Percentiles rank a stretch among this genome's conserved stretches.
Evolutionary conservation across 768 basidiomycete genomes (phyloP).

Genomic region (Tricholoma sp.): DNA sequence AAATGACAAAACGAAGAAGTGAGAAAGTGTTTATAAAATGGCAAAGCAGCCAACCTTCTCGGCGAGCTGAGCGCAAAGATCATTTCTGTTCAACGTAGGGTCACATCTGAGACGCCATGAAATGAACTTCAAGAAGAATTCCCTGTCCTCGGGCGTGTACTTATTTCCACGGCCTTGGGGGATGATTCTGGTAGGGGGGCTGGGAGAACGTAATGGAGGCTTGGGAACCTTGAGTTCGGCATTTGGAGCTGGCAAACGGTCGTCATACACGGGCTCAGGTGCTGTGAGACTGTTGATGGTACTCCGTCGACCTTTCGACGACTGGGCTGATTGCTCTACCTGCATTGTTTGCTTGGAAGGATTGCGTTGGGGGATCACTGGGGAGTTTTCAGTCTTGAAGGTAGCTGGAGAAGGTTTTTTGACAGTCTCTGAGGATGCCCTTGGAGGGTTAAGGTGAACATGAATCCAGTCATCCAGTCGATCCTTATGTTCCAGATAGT

Average conservation of each 20-base stretch:
- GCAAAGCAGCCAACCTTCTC: constrained; percentile 40
- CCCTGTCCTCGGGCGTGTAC: constrained; percentile 62
- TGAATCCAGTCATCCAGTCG: constrained; percentile 48
- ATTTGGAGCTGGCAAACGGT: constrained; percentile 55
- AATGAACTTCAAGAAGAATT: constrained; percentile 63
- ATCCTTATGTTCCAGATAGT: constrained; percentile 65
- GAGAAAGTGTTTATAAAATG: background rate
- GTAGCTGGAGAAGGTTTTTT: constrained; percentile 37
- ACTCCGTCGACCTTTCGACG: constrained; percentile 30
- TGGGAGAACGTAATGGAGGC: constrained; percentile 66
- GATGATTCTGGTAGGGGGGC: constrained; percentile 51
- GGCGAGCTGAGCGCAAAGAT: constrained; percentile 50
- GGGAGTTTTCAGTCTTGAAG: constrained; percentile 31
- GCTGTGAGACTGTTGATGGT: constrained; percentile 62
- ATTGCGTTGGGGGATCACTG: constrained; percentile 18
- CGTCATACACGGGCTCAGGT: constrained; percentile 40
- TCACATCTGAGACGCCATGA: constrained; percentile 55
- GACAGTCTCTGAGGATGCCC: constrained; percentile 23
- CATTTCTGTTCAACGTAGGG: constrained; percentile 44
- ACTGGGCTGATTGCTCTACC: constrained; percentile 19
- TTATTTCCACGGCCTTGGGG: constrained; percentile 47
- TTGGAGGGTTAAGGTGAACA: constrained; percentile 25
- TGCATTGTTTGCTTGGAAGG: constrained; percentile 24
- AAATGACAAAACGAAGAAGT: constrained; percentile 9
- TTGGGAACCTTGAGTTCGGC: constrained; percentile 53